Evolutionary conservation across 2,329 filamentous ascomycete species (phyloP).

Genomic region (Neofusicoccum parvum): DNA sequence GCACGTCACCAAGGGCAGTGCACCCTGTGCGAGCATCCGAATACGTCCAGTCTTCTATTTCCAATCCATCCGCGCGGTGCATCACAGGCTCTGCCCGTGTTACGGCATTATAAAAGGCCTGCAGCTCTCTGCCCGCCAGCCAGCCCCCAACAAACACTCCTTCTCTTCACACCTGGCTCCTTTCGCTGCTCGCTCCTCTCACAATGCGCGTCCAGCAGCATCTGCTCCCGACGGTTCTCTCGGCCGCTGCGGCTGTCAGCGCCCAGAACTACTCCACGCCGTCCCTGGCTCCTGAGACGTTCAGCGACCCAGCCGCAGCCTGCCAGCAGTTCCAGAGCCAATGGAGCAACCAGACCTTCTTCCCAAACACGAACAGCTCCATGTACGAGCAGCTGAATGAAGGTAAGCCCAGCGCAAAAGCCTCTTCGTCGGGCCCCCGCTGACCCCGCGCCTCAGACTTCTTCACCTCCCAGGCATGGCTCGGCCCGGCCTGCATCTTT

Average conservation of each 20-base stretch:
- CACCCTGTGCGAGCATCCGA: not conserved
- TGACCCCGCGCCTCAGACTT: not conserved
- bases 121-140: not conserved
- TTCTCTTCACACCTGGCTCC: not conserved
- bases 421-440: not conserved
- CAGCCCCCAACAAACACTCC: not conserved
- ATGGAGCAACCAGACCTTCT: not conserved
- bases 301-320: not conserved
- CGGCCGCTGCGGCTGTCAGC: not conserved
- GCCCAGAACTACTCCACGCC: not conserved
- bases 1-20: not conserved
- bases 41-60: not conserved
- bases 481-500: conserved; percentile 27
- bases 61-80: not conserved
- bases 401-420: not conserved
- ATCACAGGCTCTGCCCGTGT: not conserved
- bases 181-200: not conserved
- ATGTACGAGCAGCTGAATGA: not conserved
- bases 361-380: not conserved
- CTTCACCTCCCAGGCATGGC: not conserved
- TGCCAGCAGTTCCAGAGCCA: not conserved
- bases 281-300: not conserved
- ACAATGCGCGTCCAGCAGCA: not conserved
- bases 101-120: not conserved
- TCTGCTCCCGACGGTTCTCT: not conserved